Percentiles rank a stretch among this genome's conserved stretches.
Evolutionary conservation across 352 stramenopile genomes (phyloP).

Genomic region (Phytophthora vignae): DNA sequence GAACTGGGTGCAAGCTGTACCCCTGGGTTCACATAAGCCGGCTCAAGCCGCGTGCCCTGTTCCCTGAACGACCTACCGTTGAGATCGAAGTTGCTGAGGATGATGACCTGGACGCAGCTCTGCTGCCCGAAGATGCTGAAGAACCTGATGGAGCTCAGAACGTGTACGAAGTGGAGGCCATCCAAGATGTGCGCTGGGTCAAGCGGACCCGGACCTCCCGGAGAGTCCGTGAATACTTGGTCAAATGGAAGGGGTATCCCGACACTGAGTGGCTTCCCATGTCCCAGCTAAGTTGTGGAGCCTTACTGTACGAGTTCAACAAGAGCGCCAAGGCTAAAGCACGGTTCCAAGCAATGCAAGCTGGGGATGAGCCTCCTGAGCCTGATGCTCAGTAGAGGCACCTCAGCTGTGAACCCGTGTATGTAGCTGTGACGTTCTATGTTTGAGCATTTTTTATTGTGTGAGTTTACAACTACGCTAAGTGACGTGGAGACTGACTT

Average conservation of each 20-base stretch:
- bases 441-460: too few relatives aligned
- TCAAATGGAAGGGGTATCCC: background rate
- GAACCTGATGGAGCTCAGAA: background rate
- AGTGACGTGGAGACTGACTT: too few relatives aligned
- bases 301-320: slow-evolving; percentile 1
- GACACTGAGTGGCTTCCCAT: background rate
- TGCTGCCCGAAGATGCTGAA: background rate
- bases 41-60: background rate
- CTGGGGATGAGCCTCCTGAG: background rate
- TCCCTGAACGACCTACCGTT: too few relatives aligned
- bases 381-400: background rate
- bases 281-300: background rate
- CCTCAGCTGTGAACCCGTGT: too few relatives aligned
- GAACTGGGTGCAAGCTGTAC: background rate
- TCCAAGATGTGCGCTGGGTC: slow-evolving; percentile 8
- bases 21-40: background rate
- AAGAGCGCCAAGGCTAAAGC: background rate
- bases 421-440: too few relatives aligned
- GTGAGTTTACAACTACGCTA: too few relatives aligned
- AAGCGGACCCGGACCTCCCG: background rate
- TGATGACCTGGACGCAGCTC: background rate
- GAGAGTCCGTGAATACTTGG: background rate
- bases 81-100: too few relatives aligned
- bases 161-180: background rate
- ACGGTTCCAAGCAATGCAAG: background rate